phyloP scores from a whole-genome alignment of 441 rosid species.

The Sinapis alba region DNA sequence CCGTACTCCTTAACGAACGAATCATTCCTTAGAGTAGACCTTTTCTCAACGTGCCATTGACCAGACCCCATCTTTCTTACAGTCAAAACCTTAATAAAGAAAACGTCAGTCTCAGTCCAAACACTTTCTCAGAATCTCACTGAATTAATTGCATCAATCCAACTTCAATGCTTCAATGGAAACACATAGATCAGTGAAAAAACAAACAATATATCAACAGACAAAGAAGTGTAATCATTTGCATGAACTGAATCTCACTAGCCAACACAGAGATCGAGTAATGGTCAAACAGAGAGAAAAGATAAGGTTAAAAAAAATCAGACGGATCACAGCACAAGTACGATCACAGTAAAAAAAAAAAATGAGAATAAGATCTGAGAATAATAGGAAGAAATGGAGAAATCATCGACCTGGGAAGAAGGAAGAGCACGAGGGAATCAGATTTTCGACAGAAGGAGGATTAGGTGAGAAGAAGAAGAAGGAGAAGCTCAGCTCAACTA shows the following conservation, averaged over 20 bases:
- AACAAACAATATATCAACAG: too few species aligned
- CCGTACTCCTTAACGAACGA: constrained; percentile 51
- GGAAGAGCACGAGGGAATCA: neutral
- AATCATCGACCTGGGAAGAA: neutral
- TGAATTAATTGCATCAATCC: neutral
- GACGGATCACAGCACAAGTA: neutral
- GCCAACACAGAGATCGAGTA: neutral
- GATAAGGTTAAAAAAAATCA: neutral
- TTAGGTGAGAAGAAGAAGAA: neutral
- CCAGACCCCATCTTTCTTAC: constrained; percentile 60
- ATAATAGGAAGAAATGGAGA: neutral
- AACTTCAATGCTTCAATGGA: neutral
- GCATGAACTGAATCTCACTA: neutral
- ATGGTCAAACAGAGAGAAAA: neutral
- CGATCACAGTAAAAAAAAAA: neutral
- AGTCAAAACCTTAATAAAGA: neutral
- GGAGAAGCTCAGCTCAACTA: neutral
- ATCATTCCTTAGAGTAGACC: constrained; percentile 57
- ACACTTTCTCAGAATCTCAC: neutral
- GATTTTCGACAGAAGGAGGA: neutral
- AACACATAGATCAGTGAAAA: neutral
- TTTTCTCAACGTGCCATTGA: constrained; percentile 69
- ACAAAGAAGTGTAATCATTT: neutral
- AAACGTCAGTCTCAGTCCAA: constrained; percentile 5
- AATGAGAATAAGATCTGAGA: neutral